These are phyloP conservation scores for Biscogniauxia sp. DNA, from an alignment of 2,329 filamentous ascomycete species.

Conservation along the genomic window DNA sequence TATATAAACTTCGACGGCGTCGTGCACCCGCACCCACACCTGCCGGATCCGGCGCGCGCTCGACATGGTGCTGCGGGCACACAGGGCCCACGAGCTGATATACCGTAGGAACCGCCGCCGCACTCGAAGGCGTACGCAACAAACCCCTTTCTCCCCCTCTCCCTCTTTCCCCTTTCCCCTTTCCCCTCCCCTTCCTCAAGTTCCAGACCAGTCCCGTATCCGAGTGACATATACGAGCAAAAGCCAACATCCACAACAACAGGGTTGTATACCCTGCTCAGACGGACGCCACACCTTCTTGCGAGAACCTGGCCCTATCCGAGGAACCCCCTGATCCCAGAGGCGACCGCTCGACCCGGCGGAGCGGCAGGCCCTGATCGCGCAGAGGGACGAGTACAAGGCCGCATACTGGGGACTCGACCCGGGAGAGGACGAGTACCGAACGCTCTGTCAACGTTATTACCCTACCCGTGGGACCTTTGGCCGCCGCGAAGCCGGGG, in stretches of 20 bases:
- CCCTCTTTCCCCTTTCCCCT: no score
- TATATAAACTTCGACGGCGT: no score
- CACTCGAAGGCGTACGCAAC: not conserved
- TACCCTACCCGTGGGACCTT: slow-evolving; percentile 49
- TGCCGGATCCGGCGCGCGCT: no score
- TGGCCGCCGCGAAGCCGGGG: slow-evolving; percentile 45
- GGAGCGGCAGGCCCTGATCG: slow-evolving; percentile 17
- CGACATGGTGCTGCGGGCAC: not conserved
- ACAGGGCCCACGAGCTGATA: slow-evolving; percentile 1
- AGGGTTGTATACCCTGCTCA: no score
- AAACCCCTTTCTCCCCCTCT: no score
- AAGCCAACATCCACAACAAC: no score
- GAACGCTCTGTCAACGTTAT: slow-evolving; percentile 55
- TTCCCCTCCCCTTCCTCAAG: no score
- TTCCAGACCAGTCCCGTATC: no score
- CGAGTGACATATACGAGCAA: no score
- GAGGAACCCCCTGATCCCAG: slow-evolving; percentile 49
- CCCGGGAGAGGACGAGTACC: slow-evolving; percentile 32
- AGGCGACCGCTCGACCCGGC: slow-evolving; percentile 37
- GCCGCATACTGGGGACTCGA: slow-evolving; percentile 65
- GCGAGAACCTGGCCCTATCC: slow-evolving; percentile 30
- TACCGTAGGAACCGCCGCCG: slow-evolving; percentile 1
- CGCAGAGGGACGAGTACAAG: slow-evolving; percentile 39
- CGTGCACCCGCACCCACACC: no score
- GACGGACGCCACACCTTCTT: no score